phyloP scores from a whole-genome alignment of 176 grass and related monocot species.

The Eragrostis nindensis region DNA sequence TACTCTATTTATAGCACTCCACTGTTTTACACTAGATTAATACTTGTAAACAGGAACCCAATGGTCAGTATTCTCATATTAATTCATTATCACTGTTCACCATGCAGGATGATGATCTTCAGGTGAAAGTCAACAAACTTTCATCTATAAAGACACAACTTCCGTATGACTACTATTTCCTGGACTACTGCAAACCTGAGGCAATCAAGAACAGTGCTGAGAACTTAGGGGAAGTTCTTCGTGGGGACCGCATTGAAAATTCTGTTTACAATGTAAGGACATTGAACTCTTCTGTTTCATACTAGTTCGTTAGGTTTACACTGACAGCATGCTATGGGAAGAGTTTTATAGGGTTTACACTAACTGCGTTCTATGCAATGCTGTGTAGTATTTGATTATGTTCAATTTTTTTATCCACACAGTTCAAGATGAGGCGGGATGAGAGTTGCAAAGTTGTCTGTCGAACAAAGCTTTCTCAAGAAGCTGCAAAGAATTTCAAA shows the following conservation, averaged over 20 bases:
- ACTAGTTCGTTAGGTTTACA: background rate
- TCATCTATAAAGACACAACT: slow-evolving; percentile 88
- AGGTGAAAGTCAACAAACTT: slow-evolving; percentile 86
- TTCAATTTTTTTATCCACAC: slow-evolving; percentile 23
- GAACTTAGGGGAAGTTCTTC: slow-evolving; percentile 87
- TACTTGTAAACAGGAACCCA: background rate
- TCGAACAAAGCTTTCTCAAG: slow-evolving; percentile 54
- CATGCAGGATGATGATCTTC: slow-evolving; percentile 73
- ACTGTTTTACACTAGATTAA: background rate
- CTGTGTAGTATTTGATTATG: background rate
- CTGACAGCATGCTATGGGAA: background rate
- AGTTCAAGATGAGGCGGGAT: slow-evolving; percentile 83
- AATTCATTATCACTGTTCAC: background rate
- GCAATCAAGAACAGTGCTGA: slow-evolving; percentile 79
- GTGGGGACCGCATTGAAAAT: slow-evolving; percentile 87
- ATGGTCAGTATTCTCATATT: slow-evolving; percentile 1
- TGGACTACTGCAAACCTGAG: slow-evolving; percentile 77
- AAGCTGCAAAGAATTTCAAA: slow-evolving; percentile 82
- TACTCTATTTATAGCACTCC: background rate
- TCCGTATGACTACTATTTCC: slow-evolving; percentile 88
- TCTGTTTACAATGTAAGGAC: slow-evolving; percentile 68
- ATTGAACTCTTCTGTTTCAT: background rate
- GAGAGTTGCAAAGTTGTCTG: slow-evolving; percentile 76
- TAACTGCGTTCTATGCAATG: background rate
- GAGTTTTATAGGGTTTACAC: background rate